A percentile compares a stretch with the other conserved stretches of the same genome.
These are phyloP conservation scores for Starmerella apis DNA, from an alignment of 805 yeast species.

Conservation along the genomic window DNA sequence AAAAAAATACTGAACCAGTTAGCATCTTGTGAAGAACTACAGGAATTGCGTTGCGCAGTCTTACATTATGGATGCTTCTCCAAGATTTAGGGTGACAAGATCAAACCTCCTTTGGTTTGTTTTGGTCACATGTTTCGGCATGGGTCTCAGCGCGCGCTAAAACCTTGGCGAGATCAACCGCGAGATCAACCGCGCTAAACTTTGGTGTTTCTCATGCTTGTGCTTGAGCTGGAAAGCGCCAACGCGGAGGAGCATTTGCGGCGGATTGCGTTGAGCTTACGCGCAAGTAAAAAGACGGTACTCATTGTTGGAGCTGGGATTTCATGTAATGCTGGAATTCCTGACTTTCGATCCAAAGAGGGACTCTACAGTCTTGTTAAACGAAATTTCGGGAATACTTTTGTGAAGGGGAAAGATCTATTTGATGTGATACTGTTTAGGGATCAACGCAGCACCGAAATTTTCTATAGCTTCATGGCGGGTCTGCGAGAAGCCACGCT, in stretches of 20 bases:
- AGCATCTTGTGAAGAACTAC: too few relatives aligned
- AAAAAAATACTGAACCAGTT: too few relatives aligned
- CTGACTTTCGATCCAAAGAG: slow-evolving; percentile 77
- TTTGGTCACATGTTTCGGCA: slow-evolving; percentile 5
- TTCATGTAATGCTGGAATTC: slow-evolving; percentile 93
- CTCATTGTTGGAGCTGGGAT: slow-evolving; percentile 92
- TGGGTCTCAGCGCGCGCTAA: slow-evolving; percentile 2
- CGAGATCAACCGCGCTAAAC: background rate
- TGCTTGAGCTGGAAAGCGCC: slow-evolving; percentile 19
- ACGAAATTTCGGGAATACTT: slow-evolving; percentile 45
- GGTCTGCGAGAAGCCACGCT: slow-evolving; percentile 53
- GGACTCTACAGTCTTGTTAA: slow-evolving; percentile 75
- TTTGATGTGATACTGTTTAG: slow-evolving; percentile 79
- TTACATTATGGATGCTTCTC: background rate
- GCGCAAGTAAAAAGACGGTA: slow-evolving; percentile 33
- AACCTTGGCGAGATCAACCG: background rate
- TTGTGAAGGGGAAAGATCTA: slow-evolving; percentile 77
- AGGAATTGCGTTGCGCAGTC: too few relatives aligned
- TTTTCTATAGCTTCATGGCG: slow-evolving; percentile 88
- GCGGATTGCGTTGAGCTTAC: slow-evolving; percentile 20
- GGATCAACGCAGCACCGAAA: slow-evolving; percentile 49
- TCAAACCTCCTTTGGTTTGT: slow-evolving; percentile 1
- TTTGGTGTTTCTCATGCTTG: slow-evolving; percentile 13
- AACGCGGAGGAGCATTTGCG: slow-evolving; percentile 11
- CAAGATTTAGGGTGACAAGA: background rate